Evolutionary conservation across 2,329 filamentous ascomycete genomes (phyloP).

Genomic region (Passalora sequoiae): DNA sequence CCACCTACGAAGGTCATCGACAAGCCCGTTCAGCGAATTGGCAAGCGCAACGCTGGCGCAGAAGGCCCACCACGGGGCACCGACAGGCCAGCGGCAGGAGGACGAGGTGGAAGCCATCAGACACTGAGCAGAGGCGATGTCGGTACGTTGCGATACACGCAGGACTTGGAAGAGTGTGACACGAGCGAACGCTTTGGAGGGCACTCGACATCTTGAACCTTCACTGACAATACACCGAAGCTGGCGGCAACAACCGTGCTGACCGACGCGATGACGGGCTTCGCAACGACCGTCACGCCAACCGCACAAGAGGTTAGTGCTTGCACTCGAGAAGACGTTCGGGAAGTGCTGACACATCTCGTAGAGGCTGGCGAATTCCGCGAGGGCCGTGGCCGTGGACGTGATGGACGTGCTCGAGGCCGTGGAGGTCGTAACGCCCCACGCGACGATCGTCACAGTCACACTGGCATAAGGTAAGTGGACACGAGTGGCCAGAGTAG

Average conservation of each 20-base stretch:
- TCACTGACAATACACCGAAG: conserved; percentile 33
- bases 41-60: conserved; percentile 82
- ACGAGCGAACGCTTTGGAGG: no score
- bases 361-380: conserved; percentile 32
- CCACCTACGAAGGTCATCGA: conserved; percentile 85
- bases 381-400: conserved; percentile 45
- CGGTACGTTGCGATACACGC: conserved; percentile 57
- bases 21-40: conserved; percentile 69
- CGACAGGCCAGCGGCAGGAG: conserved; percentile 37
- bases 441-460: conserved; percentile 60
- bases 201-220: no score
- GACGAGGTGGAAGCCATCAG: conserved; percentile 51
- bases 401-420: conserved; percentile 48
- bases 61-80: conserved; percentile 53
- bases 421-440: conserved; percentile 43
- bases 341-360: background rate
- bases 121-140: conserved; percentile 72
- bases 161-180: background rate
- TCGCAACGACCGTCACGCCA: conserved; percentile 43
- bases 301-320: conserved; percentile 36
- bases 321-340: conserved; percentile 2
- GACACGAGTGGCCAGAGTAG: no score
- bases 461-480: conserved; percentile 53
- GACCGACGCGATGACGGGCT: conserved; percentile 68
- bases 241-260: conserved; percentile 76